Percentiles rank a stretch among this genome's conserved stretches.
These are phyloP conservation scores for Dactylellina sp. DNA, from an alignment of 2,329 filamentous ascomycete species.

Conservation along the genomic window DNA sequence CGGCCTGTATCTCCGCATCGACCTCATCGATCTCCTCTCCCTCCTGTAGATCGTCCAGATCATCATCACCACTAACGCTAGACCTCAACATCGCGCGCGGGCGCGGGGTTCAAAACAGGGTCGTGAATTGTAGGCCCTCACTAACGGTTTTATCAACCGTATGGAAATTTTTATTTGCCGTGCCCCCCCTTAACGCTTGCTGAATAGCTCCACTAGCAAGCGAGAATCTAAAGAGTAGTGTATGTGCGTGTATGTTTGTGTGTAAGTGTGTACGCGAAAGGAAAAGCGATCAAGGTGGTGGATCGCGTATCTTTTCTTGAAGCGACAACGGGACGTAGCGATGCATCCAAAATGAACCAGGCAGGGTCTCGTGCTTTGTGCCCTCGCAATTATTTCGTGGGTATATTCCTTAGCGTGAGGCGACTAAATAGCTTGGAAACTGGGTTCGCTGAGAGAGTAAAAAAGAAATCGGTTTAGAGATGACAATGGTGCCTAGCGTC, in stretches of 20 bases:
- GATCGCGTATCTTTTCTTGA: slow-evolving; percentile 53
- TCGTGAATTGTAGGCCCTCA: too few species aligned
- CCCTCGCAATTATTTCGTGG: neutral
- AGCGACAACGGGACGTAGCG: slow-evolving; percentile 36
- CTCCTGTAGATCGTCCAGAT: slow-evolving; percentile 15
- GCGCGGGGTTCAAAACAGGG: too few species aligned
- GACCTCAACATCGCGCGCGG: slow-evolving; percentile 3
- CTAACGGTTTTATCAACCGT: too few species aligned
- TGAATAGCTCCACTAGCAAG: too few species aligned
- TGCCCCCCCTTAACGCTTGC: too few species aligned
- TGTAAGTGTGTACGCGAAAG: neutral
- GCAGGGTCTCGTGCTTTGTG: neutral
- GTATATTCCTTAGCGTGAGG: neutral
- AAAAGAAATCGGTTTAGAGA: neutral
- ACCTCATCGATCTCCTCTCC: slow-evolving; percentile 1
- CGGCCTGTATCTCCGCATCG: slow-evolving; percentile 8
- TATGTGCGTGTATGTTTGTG: neutral
- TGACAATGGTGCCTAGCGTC: neutral
- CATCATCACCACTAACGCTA: slow-evolving; percentile 14
- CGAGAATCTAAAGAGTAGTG: too few species aligned
- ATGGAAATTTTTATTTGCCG: too few species aligned
- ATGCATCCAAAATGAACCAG: slow-evolving; percentile 24
- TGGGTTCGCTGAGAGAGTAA: neutral
- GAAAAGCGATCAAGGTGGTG: slow-evolving; percentile 21
- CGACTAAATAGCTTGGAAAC: neutral